Percentiles rank a stretch among this genome's conserved stretches.
phyloP scores from a whole-genome alignment of 495 filamentous ascomycete species.

The Hypoxylon crocopeplum region DNA sequence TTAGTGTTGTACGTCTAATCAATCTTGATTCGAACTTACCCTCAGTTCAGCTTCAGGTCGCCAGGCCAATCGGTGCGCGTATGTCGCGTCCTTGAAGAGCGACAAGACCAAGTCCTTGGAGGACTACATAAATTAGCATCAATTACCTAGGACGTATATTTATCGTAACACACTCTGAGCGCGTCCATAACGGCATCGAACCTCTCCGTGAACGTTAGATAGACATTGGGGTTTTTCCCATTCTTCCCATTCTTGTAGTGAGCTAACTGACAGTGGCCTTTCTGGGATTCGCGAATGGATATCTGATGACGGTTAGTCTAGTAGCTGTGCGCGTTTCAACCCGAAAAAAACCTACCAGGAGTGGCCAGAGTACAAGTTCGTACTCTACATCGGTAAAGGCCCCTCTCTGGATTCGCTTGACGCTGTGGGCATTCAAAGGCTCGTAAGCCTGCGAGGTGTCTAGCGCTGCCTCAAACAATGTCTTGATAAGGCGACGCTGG shows the following conservation, averaged over 20 bases:
- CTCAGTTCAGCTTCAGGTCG: background rate
- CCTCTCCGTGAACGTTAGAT: conserved; percentile 14
- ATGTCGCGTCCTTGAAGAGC: conserved; percentile 9
- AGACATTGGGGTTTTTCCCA: too few species aligned
- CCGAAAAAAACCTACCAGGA: conserved; percentile 3
- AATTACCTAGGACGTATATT: background rate
- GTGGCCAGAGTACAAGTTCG: conserved; percentile 9
- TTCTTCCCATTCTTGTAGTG: background rate
- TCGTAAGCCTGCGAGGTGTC: background rate
- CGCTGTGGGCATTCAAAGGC: background rate
- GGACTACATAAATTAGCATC: background rate
- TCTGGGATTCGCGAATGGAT: conserved; percentile 2
- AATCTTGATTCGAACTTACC: too few species aligned
- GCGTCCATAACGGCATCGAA: conserved; percentile 4
- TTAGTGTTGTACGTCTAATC: too few species aligned
- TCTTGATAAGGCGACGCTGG: background rate
- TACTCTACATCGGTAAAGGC: conserved; percentile 1
- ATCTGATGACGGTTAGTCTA: background rate
- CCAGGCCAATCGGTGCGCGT: conserved; percentile 20
- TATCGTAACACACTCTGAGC: conserved; percentile 1
- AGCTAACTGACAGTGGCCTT: background rate
- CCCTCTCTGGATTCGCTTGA: background rate
- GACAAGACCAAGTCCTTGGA: conserved; percentile 13
- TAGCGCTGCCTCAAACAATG: conserved; percentile 1
- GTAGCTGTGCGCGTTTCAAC: too few species aligned